Conservation (phyloP, 495 filamentous ascomycete genomes). For the Xylaria nigripes region DNA sequence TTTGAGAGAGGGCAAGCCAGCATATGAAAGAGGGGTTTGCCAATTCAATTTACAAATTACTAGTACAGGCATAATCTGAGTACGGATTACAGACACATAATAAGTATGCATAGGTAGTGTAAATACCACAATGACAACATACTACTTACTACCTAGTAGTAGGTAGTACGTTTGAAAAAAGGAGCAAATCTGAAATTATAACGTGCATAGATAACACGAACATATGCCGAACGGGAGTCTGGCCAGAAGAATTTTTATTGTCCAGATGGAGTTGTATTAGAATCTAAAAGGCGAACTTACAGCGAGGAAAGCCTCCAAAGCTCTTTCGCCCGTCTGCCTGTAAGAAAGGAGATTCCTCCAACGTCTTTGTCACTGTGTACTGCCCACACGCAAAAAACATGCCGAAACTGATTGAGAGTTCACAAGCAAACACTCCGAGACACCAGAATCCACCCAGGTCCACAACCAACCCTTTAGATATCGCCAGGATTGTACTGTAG, state of each 20-base stretch:
- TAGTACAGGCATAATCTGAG: too few relatives aligned
- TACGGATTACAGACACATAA: background rate
- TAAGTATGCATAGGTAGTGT: too few relatives aligned
- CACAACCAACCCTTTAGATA: constrained; percentile 24
- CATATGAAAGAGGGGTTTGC: too few relatives aligned
- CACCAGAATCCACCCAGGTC: constrained; percentile 39
- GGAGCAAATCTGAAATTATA: too few relatives aligned
- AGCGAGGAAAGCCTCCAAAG: constrained; percentile 37
- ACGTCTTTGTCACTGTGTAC: constrained; percentile 37
- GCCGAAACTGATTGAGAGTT: constrained; percentile 40
- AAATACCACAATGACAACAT: too few relatives aligned
- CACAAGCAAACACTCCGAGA: constrained; percentile 47
- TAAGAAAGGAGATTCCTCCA: constrained; percentile 30
- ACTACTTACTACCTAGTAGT: too few relatives aligned
- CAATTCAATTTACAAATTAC: too few relatives aligned
- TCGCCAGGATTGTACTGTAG: constrained; percentile 25
- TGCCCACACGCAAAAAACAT: constrained; percentile 39
- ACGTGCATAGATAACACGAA: too few relatives aligned
- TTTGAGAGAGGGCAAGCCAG: too few relatives aligned
- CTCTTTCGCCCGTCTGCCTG: constrained; percentile 34
- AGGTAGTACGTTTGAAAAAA: too few relatives aligned
- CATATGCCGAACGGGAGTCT: background rate
- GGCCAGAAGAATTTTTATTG: constrained; percentile 30
- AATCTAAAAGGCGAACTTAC: constrained; percentile 43
- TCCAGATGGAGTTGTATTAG: constrained; percentile 37